Conservation (phyloP, 192 early-diverging fungal species). For the Jimgerdemannia lactiflua region DNA sequence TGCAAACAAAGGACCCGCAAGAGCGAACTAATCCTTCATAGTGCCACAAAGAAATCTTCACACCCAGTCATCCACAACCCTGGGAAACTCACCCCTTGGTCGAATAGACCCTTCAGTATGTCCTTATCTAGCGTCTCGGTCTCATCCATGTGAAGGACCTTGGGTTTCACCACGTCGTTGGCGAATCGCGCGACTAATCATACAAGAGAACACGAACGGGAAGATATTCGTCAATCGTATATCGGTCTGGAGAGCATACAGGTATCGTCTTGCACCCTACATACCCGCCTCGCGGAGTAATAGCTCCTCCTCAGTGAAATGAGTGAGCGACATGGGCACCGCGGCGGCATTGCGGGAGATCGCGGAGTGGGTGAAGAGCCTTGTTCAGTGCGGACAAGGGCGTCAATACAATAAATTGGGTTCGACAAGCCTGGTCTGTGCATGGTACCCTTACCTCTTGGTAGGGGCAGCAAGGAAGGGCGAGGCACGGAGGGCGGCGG, state of each 20-base stretch:
- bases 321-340: conserved; percentile 59
- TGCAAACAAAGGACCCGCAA: neutral
- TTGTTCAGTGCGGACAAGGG: neutral
- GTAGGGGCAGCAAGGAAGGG: neutral
- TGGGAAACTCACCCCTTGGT: conserved; percentile 69
- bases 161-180: conserved; percentile 77
- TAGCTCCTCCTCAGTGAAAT: conserved; percentile 85
- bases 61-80: neutral
- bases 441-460: neutral
- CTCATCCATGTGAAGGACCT: conserved; percentile 91
- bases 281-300: conserved; percentile 79
- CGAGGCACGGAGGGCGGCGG: neutral
- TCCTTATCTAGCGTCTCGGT: conserved; percentile 74
- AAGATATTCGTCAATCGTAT: neutral
- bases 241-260: neutral
- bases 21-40: neutral
- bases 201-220: neutral
- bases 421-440: neutral
- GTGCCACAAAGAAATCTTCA: too few species aligned
- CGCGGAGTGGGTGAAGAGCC: conserved; percentile 47
- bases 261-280: neutral
- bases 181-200: conserved; percentile 78
- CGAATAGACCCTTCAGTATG: conserved; percentile 83
- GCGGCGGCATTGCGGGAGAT: conserved; percentile 34
- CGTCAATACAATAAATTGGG: neutral